Evolutionary conservation across 2,329 filamentous ascomycete genomes (phyloP), one percentile per base, ranked within the genome.

Genomic region (Colletotrichum gloeosporioides): DNA sequence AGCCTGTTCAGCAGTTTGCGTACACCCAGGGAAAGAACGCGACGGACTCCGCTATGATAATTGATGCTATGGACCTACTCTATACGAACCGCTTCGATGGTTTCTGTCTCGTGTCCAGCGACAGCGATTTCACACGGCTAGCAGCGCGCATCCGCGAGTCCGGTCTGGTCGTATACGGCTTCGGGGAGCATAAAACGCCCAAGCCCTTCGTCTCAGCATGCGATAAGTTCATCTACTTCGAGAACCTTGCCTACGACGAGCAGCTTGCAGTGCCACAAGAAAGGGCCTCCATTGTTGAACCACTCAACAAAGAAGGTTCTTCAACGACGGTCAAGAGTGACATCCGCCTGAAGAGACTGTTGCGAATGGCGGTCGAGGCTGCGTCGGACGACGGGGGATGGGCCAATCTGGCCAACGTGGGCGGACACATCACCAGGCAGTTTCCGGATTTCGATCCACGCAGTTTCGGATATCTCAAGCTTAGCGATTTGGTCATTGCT

Each of bases 61-160:
- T 85, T 44, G 84, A 85, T 57, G 83, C 84, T 34, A 85, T 85
- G 84, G 83, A 85, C 71, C 78, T 85, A 13, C 71, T 85, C 2
- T 84, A 85, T 62, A 78, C 82, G 0, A 78, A 80, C 49, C 79
- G 79, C 6, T 83, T 84, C 36, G 80, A 82, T 29, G 57, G 57
- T 29, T 61, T 61, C 27, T 61, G 57, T 29, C 57, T 44, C 82
- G 82, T 18, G 85, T 85, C 68, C 0, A 85, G 82, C 69, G 82
- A 84, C 67, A 85, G 83, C 71, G 84, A 85, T 75, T 85, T 85
- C 22, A 84, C 83, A 6, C 79, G 83, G 0, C 79, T 85, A 1
- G 84, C 84, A 2, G 80, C 81, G 1, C 78, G 84, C 1, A 85
- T 85, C 34, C 81, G 84, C 0, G 83, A 79, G 76, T 81, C 82